Base-by-base conservation (phyloP, 2,329 filamentous ascomycete species). In the Torrubiella hemipterigena region DNA sequence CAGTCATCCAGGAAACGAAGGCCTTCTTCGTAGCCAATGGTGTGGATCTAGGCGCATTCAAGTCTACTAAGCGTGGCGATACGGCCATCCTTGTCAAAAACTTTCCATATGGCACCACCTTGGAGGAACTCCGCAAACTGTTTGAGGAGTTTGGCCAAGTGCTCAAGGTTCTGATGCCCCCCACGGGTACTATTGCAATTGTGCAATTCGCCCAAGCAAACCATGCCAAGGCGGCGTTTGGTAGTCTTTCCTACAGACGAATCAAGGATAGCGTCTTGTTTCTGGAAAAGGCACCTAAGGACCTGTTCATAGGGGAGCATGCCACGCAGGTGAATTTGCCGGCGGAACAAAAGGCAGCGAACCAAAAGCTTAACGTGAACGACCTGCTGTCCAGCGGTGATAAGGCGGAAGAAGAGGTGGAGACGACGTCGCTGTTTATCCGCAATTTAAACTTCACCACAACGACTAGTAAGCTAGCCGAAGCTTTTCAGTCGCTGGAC, bases 1-100 rank as follows among this genome's bases (percentile, higher is more conserved):
- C 91, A 40, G 74, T 94, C 43, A 96, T 98, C 36, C 85, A 94
- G 58, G 91, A 96, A 55, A 94, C 86, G 3, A 96, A 95, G 56
- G 67, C 80, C 8, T 98, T 93, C 58, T 94, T 98, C 50, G 66
- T 71, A 32, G 71, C 79, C 27, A 84, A 95, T 42, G 89, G 89
- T 21, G 82, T 96, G 15, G 85, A 96, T 54, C 66, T 98, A 28
- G 79, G 95, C 41, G 81, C 87, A 9, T 96, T 98, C 63, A 91
- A 89, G 55, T 77, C 73, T 33, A 75, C 77, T 38, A 76, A 84
- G 51, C 78, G 87, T 48, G 89, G 89, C 38, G 87, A 95, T 51
- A 81, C 75, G 14, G 76, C 81, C 25, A 87, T 98, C 29, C 61
- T 98, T 31, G 81, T 96, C 28, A 98, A 98, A 61, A 96, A 96